Evolutionary conservation across 2,329 filamentous ascomycete genomes (phyloP).

Genomic region (Phaeosphaeria sp.): DNA sequence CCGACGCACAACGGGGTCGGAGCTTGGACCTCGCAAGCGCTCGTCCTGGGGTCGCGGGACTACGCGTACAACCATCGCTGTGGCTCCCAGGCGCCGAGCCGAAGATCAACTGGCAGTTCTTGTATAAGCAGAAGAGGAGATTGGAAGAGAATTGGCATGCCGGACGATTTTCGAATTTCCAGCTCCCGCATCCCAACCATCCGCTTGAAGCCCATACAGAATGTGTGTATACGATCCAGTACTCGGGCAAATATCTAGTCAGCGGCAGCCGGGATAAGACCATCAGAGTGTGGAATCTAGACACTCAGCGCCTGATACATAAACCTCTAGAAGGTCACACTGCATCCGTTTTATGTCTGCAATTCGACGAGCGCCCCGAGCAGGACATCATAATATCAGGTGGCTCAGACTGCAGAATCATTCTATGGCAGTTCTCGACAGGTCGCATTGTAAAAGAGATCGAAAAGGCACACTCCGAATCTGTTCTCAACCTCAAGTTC

Average conservation of each 20-base stretch:
- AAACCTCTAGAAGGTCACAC: slow-evolving; percentile 77
- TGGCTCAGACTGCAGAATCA: slow-evolving; percentile 89
- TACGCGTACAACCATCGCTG: slow-evolving; percentile 42
- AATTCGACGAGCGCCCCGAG: slow-evolving; percentile 87
- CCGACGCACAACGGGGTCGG: slow-evolving; percentile 22
- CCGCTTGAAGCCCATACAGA: slow-evolving; percentile 85
- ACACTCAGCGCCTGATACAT: slow-evolving; percentile 77
- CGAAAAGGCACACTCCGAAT: slow-evolving; percentile 80
- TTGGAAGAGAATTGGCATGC: slow-evolving; percentile 92
- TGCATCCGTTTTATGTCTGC: slow-evolving; percentile 90
- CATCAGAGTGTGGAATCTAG: slow-evolving; percentile 88
- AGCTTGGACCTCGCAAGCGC: slow-evolving; percentile 18
- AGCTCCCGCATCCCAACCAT: slow-evolving; percentile 83
- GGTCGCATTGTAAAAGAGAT: slow-evolving; percentile 82
- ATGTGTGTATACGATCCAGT: slow-evolving; percentile 95
- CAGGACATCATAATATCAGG: slow-evolving; percentile 96
- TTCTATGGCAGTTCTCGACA: slow-evolving; percentile 92
- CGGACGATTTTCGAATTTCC: slow-evolving; percentile 83
- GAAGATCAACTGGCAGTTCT: slow-evolving; percentile 87
- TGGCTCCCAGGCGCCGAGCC: slow-evolving; percentile 52
- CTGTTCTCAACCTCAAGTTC: slow-evolving; percentile 91
- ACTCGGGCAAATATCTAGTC: slow-evolving; percentile 82
- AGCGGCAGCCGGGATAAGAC: slow-evolving; percentile 91
- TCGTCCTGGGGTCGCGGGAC: not conserved
- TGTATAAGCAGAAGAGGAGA: slow-evolving; percentile 85